Conservation (phyloP, 441 rosid species). For the Eruca vesicaria region DNA sequence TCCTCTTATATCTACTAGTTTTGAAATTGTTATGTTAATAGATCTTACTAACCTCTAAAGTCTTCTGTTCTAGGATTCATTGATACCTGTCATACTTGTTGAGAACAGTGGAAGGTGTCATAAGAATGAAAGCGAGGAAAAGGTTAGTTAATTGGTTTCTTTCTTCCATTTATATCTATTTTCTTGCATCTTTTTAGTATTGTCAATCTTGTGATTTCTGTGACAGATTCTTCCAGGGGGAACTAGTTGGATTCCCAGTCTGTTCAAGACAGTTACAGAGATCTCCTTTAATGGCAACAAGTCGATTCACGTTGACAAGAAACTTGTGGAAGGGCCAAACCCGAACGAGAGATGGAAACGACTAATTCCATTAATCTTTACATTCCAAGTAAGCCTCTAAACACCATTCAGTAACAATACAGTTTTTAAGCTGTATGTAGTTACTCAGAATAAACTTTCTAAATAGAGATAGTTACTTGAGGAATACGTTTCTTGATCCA, state of each 20-base stretch:
- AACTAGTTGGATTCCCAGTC: conserved; percentile 47
- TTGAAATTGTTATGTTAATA: neutral
- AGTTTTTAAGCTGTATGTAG: neutral
- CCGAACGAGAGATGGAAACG: conserved; percentile 49
- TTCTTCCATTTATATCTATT: neutral
- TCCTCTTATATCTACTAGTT: neutral
- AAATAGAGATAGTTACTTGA: neutral
- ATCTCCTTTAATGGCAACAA: conserved; percentile 43
- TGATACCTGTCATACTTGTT: conserved; percentile 45
- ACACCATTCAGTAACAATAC: neutral
- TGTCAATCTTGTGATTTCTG: neutral
- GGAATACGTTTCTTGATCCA: neutral
- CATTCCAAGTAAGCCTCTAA: conserved; percentile 44
- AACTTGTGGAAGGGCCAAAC: conserved; percentile 51
- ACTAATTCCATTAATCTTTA: conserved; percentile 44
- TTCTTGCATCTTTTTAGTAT: neutral
- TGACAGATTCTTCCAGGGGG: conserved; percentile 50
- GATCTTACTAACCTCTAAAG: conserved; percentile 1
- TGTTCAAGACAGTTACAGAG: conserved; percentile 40
- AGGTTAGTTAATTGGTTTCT: conserved; percentile 36
- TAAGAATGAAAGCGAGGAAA: conserved; percentile 51
- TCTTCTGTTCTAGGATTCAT: conserved; percentile 27
- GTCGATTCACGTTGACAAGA: conserved; percentile 44
- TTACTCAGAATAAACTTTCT: neutral
- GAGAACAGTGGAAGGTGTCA: conserved; percentile 60